These are phyloP conservation scores for Coemansia asiatica DNA, from an alignment of 192 early-diverging fungal species.

Conservation along the genomic window DNA sequence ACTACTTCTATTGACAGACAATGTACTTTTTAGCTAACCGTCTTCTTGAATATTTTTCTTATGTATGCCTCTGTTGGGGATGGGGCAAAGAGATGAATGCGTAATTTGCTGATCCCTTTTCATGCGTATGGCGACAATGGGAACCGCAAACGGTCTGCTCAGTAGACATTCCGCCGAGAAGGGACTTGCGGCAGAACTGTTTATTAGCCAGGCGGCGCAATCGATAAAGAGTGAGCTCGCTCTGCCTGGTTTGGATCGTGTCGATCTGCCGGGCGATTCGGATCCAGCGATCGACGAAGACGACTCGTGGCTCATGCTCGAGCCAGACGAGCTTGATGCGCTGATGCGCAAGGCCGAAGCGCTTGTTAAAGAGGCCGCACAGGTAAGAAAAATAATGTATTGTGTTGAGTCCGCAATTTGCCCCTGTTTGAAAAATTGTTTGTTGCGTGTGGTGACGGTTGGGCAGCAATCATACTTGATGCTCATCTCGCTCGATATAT, in stretches of 20 bases:
- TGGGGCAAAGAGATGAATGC: not conserved
- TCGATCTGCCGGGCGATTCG: constrained; percentile 2
- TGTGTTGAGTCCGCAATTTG: not conserved
- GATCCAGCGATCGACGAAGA: constrained; percentile 31
- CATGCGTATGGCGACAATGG: not conserved
- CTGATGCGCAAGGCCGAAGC: constrained; percentile 50
- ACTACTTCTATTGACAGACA: not conserved
- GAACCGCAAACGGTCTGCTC: not conserved
- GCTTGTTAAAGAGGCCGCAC: constrained; percentile 31
- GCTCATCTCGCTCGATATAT: not conserved
- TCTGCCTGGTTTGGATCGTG: not conserved
- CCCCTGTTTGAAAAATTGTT: not conserved
- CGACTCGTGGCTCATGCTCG: constrained; percentile 50
- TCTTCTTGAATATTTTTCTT: not conserved
- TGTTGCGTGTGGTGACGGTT: not conserved
- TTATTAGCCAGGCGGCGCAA: constrained; percentile 3
- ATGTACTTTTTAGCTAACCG: not conserved
- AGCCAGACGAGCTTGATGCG: constrained; percentile 41
- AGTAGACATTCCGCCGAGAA: constrained; percentile 6
- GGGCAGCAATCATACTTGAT: not conserved
- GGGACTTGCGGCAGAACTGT: not conserved
- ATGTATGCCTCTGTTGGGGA: not conserved
- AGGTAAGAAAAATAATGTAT: constrained; percentile 22
- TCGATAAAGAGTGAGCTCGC: not conserved
- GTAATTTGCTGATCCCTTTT: not conserved